Evolutionary conservation across 1,139 yeast species (phyloP).

Genomic region (Maudiozyma humilis): DNA sequence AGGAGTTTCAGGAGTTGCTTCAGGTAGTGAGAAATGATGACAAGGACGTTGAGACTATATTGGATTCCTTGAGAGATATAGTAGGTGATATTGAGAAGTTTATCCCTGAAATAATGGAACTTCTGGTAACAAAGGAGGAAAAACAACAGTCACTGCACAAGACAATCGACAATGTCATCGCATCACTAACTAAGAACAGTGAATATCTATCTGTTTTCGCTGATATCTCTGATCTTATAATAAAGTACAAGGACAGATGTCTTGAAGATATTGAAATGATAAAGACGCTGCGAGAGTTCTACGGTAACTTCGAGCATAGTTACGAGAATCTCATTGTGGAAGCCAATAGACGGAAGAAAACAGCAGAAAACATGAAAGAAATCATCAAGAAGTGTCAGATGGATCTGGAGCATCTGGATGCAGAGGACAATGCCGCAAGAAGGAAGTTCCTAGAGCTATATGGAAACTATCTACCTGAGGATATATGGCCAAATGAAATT

Average conservation of each 20-base stretch:
- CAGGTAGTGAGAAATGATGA: constrained; percentile 37
- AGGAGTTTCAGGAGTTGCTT: constrained; percentile 24
- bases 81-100: constrained; percentile 28
- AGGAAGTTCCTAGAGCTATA: constrained; percentile 36
- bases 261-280: constrained; percentile 27
- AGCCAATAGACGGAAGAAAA: constrained; percentile 39
- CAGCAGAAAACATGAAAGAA: constrained; percentile 35
- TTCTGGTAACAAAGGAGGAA: constrained; percentile 10
- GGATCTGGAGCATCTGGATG: constrained; percentile 33
- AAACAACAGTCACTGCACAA: constrained; percentile 22
- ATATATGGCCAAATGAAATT: constrained; percentile 41
- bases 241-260: constrained; percentile 22
- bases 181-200: constrained; percentile 23
- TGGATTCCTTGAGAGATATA: constrained; percentile 30
- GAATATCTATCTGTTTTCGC: constrained; percentile 23
- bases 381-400: constrained; percentile 36
- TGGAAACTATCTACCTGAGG: constrained; percentile 48
- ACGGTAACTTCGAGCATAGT: constrained; percentile 40
- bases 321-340: constrained; percentile 45
- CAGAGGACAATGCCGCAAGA: constrained; percentile 38
- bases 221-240: constrained; percentile 21
- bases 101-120: constrained; percentile 27
- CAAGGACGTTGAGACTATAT: constrained; percentile 33
- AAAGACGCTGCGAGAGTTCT: constrained; percentile 39
- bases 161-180: constrained; percentile 23